Base-by-base conservation (phyloP, 352 stramenopile genomes). In the Hyphochytrium catenoides region DNA sequence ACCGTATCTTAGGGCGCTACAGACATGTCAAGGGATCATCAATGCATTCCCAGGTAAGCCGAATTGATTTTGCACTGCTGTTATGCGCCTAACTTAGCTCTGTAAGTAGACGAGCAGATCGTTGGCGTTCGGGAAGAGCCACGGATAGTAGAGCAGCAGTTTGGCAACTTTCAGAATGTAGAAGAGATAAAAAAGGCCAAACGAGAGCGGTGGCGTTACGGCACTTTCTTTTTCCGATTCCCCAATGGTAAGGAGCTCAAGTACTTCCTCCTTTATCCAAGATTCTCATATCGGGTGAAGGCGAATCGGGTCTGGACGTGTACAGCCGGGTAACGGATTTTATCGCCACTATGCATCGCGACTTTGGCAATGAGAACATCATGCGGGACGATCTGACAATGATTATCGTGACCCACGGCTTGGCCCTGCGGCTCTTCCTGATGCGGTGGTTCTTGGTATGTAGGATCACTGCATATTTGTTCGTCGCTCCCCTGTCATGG, bases 91-190 rank as follows among this genome's bases (percentile, higher is more conserved):
- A n/a, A n/a, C 26, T 36, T 56, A 1, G 47, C 33, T 6, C 4
- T 7, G 12, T 43, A 11, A 8, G 4, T 9, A 4, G 21, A 36
- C 22, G 22, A 36, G 3, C 20, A 12, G n/a, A 8, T 43, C 24
- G 8, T 29, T 11, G 6, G 41, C 3, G 44, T 51, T 8, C 25
- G 46, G 19, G 52, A 60, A 34, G 51, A 61, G 36, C 59, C 61
- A 21, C 35, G 55, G 34, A 49, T 69, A 34, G 34, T 46, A 12
- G 60, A 73, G 44, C 62, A 71, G 41, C 64, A 84, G 52, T 81
- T 84, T 49, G 70, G 70, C 21, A 84, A 84, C 48, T 82, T 82
- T 56, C 70, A 81, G 47, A 68, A 65, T 43, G 35, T 57, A n/a
- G 24, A 56, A 8, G 43, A 56, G 8, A 59, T 77, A 18, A 38